Conservation (phyloP, 768 basidiomycete species). For the Termitomyces sp. region DNA sequence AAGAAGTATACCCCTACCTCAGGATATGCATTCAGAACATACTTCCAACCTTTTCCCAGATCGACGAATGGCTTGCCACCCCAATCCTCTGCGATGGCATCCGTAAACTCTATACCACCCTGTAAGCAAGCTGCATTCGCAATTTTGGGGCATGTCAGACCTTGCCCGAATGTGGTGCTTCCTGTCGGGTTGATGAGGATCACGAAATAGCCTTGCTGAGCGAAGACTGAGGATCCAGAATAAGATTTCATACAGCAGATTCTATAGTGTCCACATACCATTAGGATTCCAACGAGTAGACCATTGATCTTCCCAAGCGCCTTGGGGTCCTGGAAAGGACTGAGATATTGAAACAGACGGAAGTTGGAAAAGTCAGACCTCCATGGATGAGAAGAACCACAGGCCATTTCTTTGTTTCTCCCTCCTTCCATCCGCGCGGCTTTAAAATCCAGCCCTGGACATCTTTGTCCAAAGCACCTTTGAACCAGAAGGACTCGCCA, state of each 20-base stretch:
- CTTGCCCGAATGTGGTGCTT: constrained; percentile 90
- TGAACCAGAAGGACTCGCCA: constrained; percentile 89
- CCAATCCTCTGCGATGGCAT: constrained; percentile 79
- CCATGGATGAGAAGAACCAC: constrained; percentile 81
- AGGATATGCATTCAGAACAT: constrained; percentile 63
- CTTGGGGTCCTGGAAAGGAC: constrained; percentile 55
- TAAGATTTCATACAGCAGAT: background rate
- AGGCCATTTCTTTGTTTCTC: constrained; percentile 75
- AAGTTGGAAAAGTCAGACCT: constrained; percentile 32
- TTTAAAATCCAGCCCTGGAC: constrained; percentile 87
- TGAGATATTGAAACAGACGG: background rate
- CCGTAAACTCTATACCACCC: constrained; percentile 60
- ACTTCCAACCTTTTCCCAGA: constrained; percentile 71
- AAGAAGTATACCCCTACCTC: constrained; percentile 45
- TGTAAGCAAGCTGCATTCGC: background rate
- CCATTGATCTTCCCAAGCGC: constrained; percentile 92
- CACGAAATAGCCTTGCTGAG: constrained; percentile 86
- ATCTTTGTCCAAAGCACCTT: constrained; percentile 69
- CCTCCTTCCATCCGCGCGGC: constrained; percentile 72
- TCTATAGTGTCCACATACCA: constrained; percentile 33
- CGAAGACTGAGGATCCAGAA: constrained; percentile 51
- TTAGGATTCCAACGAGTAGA: constrained; percentile 92
- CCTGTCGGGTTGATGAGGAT: constrained; percentile 93
- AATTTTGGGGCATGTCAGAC: constrained; percentile 29
- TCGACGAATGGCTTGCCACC: constrained; percentile 85